A percentile compares a stretch with the other conserved stretches of the same genome.
Evolutionary conservation across 1,284 basidiomycete genomes (phyloP).

Genomic region (Ceratobasidium theobromae): DNA sequence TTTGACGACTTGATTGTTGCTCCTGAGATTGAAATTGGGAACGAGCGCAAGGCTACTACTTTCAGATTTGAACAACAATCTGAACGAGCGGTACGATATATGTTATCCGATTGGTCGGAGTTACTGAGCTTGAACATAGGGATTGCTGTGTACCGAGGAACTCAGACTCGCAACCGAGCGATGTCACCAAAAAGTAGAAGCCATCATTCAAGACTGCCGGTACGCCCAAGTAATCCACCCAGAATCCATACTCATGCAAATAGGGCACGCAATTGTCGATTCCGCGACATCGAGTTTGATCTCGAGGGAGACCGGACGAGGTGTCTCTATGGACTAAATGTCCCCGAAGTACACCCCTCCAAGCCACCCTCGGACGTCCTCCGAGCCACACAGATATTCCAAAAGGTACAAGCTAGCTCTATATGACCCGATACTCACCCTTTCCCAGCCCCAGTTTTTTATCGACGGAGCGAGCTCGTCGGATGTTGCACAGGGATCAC

Average conservation of each 20-base stretch:
- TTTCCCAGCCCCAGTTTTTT: conserved; percentile 46
- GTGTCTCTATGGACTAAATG: conserved; percentile 48
- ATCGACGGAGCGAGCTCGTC: conserved; percentile 43
- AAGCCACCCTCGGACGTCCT: conserved; percentile 42
- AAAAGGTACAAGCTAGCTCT: conserved; percentile 37
- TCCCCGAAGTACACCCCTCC: background rate
- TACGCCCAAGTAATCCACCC: background rate
- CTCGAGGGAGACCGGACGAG: conserved; percentile 48
- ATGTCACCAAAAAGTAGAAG: conserved; percentile 13
- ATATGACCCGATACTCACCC: background rate
- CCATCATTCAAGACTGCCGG: conserved; percentile 35
- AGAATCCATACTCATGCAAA: background rate
- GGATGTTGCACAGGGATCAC: conserved; percentile 49
- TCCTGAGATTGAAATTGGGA: no score
- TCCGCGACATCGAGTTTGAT: conserved; percentile 56
- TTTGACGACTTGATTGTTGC: no score
- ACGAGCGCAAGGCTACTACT: no score
- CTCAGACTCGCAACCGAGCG: conserved; percentile 28
- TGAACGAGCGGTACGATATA: no score
- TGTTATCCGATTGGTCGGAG: no score
- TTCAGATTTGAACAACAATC: no score
- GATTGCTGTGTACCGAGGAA: conserved; percentile 26
- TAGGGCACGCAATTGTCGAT: background rate
- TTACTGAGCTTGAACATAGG: no score
- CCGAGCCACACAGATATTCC: conserved; percentile 51